A percentile compares a stretch with the other conserved stretches of the same genome.
Conservation (phyloP, 345 rosid genomes). For the Laguncularia racemosa region DNA sequence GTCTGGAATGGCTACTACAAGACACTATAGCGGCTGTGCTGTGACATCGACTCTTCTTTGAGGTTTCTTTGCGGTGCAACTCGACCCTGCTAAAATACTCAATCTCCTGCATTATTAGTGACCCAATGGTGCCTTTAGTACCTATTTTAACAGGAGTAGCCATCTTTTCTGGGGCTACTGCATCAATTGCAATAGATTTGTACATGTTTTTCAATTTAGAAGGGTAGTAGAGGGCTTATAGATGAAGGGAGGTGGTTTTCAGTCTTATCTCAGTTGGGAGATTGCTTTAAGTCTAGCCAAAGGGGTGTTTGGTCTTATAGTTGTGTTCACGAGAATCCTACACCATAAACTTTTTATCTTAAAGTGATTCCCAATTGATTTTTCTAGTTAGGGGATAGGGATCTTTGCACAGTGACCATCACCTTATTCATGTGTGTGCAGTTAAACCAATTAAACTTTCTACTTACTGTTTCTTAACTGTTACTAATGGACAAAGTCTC, state of each 20-base stretch:
- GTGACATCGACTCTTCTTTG: slow-evolving; percentile 19
- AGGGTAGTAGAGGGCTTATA: slow-evolving; percentile 15
- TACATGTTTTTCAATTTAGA: slow-evolving; percentile 15
- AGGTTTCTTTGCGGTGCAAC: slow-evolving; percentile 19
- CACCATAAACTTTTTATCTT: slow-evolving; percentile 37
- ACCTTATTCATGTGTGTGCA: slow-evolving; percentile 41
- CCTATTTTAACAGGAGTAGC: slow-evolving; percentile 47
- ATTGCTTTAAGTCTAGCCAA: slow-evolving; percentile 11
- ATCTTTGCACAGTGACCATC: slow-evolving; percentile 13
- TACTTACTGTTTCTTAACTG: slow-evolving; percentile 15
- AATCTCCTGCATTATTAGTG: slow-evolving; percentile 52
- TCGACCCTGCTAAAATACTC: slow-evolving; percentile 40
- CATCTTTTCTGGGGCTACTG: slow-evolving; percentile 15
- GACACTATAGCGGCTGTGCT: slow-evolving; percentile 10
- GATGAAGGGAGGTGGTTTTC: slow-evolving; percentile 17
- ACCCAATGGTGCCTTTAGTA: slow-evolving; percentile 48
- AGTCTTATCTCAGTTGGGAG: slow-evolving; percentile 20
- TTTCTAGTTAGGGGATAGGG: slow-evolving; percentile 13
- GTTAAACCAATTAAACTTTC: slow-evolving; percentile 25
- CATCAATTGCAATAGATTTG: slow-evolving; percentile 16
- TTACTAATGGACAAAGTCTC: slow-evolving; percentile 1
- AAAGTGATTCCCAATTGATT: slow-evolving; percentile 8
- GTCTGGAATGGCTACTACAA: slow-evolving; percentile 16
- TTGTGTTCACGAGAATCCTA: slow-evolving; percentile 26
- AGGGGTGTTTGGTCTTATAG: slow-evolving; percentile 18